These are phyloP conservation scores for Roridomyces roridus DNA, from an alignment of 768 basidiomycete genomes.

Conservation along the genomic window DNA sequence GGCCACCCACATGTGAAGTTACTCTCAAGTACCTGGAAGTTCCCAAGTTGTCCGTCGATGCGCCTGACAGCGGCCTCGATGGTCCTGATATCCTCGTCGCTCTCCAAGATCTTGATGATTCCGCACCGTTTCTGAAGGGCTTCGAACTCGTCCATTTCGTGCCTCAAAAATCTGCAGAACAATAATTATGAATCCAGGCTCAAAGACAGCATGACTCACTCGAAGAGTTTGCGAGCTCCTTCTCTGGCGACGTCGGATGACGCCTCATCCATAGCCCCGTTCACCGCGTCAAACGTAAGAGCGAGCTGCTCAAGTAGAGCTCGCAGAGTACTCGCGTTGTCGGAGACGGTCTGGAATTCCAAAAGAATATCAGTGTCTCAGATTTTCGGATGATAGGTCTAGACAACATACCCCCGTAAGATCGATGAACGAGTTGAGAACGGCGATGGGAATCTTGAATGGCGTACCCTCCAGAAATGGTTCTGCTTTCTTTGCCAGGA, in stretches of 20 bases:
- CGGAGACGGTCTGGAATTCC: neutral
- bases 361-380: no score
- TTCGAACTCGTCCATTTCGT: neutral
- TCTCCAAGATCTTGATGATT: neutral
- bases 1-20: no score
- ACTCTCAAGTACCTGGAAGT: neutral
- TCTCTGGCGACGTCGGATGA: neutral
- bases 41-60: neutral
- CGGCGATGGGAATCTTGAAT: slow-evolving; percentile 1
- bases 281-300: neutral
- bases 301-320: neutral
- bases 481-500: neutral
- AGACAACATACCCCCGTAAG: neutral
- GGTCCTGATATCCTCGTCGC: neutral
- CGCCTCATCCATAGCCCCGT: neutral
- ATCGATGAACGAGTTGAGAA: neutral
- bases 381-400: no score
- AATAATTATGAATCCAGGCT: neutral
- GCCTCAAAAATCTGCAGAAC: neutral
- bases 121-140: neutral
- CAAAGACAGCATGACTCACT: neutral
- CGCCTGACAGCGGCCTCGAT: neutral
- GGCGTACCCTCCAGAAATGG: neutral
- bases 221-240: neutral
- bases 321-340: neutral